A percentile compares a stretch with the other conserved stretches of the same genome.
Conservation (phyloP, 108 stramenopile genomes). For the Cyclotella atomus region DNA sequence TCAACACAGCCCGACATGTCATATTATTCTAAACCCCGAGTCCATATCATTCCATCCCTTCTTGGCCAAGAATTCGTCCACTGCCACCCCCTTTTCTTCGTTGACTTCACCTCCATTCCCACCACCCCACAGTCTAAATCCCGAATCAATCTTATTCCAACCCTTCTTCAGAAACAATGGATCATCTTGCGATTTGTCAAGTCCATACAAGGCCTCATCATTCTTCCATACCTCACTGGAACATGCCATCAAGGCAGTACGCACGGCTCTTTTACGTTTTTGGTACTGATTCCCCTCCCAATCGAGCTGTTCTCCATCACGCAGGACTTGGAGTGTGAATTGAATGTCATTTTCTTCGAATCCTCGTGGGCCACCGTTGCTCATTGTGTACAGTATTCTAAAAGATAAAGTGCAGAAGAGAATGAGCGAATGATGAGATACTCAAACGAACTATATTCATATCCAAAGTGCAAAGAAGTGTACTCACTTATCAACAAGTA, state of each 20-base stretch:
- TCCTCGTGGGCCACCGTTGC: constrained; percentile 42
- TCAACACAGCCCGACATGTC: too few species aligned
- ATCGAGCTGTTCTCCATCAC: constrained; percentile 67
- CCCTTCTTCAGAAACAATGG: constrained; percentile 72
- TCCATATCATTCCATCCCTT: constrained; percentile 87
- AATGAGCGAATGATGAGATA: neutral
- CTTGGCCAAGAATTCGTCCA: constrained; percentile 63
- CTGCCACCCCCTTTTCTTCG: constrained; percentile 22
- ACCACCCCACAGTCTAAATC: constrained; percentile 81
- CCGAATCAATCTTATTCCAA: constrained; percentile 86
- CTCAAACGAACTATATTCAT: neutral
- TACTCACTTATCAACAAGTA: constrained; percentile 76
- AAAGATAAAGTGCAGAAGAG: neutral
- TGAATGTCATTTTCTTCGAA: constrained; percentile 60
- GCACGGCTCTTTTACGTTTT: constrained; percentile 60
- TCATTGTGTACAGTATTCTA: constrained; percentile 65
- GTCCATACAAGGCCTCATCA: constrained; percentile 50
- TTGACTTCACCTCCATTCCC: neutral
- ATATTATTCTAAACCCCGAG: constrained; percentile 77
- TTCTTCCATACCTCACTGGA: constrained; percentile 60
- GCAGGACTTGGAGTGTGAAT: constrained; percentile 62
- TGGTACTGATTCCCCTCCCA: constrained; percentile 69
- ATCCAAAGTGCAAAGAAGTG: neutral
- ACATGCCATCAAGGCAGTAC: constrained; percentile 53
- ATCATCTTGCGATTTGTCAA: constrained; percentile 45